Base-by-base conservation (phyloP, 148 eudicot species). In the Talinum fruticosum region DNA sequence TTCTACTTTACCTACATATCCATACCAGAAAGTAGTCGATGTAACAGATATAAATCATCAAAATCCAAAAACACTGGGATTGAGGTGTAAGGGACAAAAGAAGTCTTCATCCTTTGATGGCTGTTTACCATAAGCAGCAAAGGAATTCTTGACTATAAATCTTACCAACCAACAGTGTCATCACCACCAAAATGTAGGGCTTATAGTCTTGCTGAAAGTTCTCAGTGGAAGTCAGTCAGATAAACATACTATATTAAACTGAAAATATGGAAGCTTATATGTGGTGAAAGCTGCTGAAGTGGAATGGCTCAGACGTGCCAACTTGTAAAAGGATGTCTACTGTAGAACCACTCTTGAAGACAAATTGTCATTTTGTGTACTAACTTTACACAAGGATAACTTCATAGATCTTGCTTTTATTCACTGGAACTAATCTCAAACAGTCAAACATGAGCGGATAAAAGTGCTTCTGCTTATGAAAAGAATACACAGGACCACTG, bases 1-100 rank as follows among this genome's bases (percentile, higher is more conserved):
- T 79, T 87, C 83, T 77, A 87, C 84, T 79, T 87, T 87, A 83
- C 88, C 90, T 80, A 89, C 87, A 87, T 76, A 28, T 79, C 64
- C 83, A 82, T 75, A 66, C 67, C 49, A 72, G 67, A 78, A 64
- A 76, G 36, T 35, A 72, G 77, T 87, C 69, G 79, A 78, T 76
- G 53, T 75, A 61, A 69, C 14, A 53, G 66, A 21, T 57, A 75
- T 68, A 41, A 13, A 35, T 49, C 21, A 16, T 30, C 29, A 18
- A 72, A 34, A 62, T 33, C 29, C 34, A 38, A 28, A 35, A 7
- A 70, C 10, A 74, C 16, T 16, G 47, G 57, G 15, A 26, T 62
- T 62, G 66, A 62, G 28, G 26, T 62, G 66, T 28, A 10, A 28
- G 66, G 26, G 2, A 28, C 18, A 14, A 5, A 28, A 12, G 24